A percentile compares a stretch with the other conserved stretches of the same genome.
phyloP scores from a whole-genome alignment of 495 filamentous ascomycete genomes.

The Hypomontagnella monticulosa region DNA sequence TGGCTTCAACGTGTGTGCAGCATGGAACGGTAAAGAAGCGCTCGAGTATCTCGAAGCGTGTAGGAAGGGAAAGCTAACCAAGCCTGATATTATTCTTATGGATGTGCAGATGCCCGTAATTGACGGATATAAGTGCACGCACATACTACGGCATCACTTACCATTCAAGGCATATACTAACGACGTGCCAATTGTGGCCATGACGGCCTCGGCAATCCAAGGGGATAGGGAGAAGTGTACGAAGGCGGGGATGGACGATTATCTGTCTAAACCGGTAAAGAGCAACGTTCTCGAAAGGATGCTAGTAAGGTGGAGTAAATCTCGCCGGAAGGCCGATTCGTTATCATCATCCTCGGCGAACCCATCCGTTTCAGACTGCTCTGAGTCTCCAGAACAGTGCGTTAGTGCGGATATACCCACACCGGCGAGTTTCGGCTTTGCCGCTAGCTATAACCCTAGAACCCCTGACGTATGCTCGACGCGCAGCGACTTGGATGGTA shows the following conservation, averaged over 20 bases:
- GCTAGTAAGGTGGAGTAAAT: slow-evolving; percentile 54
- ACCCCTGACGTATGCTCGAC: slow-evolving; percentile 20
- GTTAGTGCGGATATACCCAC: slow-evolving; percentile 45
- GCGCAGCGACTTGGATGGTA: slow-evolving; percentile 7
- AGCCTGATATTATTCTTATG: slow-evolving; percentile 85
- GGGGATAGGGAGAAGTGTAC: slow-evolving; percentile 83
- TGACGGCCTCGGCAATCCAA: slow-evolving; percentile 84
- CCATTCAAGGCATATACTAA: slow-evolving; percentile 64
- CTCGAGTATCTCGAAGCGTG: slow-evolving; percentile 68
- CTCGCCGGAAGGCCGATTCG: slow-evolving; percentile 28
- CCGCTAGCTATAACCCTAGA: slow-evolving; percentile 10
- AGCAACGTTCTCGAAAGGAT: slow-evolving; percentile 75
- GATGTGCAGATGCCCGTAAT: slow-evolving; percentile 87
- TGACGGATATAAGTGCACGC: slow-evolving; percentile 80
- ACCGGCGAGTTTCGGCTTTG: slow-evolving; percentile 16
- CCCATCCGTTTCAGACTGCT: slow-evolving; percentile 41
- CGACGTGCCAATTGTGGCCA: slow-evolving; percentile 77
- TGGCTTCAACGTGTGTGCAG: slow-evolving; percentile 74
- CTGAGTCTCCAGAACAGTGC: slow-evolving; percentile 46
- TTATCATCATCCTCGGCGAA: slow-evolving; percentile 28
- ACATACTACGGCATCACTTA: slow-evolving; percentile 69
- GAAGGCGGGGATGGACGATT: slow-evolving; percentile 84
- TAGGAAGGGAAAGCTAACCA: slow-evolving; percentile 50
- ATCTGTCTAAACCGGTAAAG: slow-evolving; percentile 80
- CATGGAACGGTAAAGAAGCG: slow-evolving; percentile 80